These are phyloP conservation scores for Fusarium annulatum DNA, from an alignment of 2,329 filamentous ascomycete genomes.

Conservation along the genomic window DNA sequence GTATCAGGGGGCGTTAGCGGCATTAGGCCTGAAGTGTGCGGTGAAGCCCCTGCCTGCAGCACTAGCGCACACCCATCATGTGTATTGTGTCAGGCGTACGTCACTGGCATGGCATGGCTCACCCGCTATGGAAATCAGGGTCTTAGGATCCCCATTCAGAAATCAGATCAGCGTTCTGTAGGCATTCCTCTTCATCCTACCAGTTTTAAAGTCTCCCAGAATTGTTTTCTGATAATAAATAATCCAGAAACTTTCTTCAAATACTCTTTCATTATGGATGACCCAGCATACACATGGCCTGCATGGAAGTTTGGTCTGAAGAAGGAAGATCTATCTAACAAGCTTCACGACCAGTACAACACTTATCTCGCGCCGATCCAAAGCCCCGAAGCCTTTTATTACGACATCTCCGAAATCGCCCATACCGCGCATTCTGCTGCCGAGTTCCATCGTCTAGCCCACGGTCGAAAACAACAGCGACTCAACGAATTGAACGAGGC, in stretches of 20 bases:
- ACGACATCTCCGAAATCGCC: slow-evolving; percentile 67
- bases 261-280: slow-evolving; percentile 56
- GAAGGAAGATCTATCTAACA: slow-evolving; percentile 64
- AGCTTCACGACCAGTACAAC: slow-evolving; percentile 67
- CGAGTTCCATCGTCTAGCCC: slow-evolving; percentile 64
- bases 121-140: not conserved
- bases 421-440: slow-evolving; percentile 56
- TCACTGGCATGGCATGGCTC: not conserved
- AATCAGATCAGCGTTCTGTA: not conserved
- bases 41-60: not conserved
- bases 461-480: slow-evolving; percentile 62
- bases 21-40: not conserved
- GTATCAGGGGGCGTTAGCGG: not conserved
- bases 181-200: not conserved
- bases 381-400: slow-evolving; percentile 67
- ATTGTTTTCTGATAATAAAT: accelerated
- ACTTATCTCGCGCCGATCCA: slow-evolving; percentile 64
- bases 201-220: accelerated
- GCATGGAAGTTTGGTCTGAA: slow-evolving; percentile 71
- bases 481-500: slow-evolving; percentile 63
- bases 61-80: not conserved
- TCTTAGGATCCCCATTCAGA: not conserved
- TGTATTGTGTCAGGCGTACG: not conserved
- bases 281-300: slow-evolving; percentile 62
- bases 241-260: accelerated